Conservation (phyloP, 805 yeast genomes). For the Wilhelminamyces savonicus region DNA sequence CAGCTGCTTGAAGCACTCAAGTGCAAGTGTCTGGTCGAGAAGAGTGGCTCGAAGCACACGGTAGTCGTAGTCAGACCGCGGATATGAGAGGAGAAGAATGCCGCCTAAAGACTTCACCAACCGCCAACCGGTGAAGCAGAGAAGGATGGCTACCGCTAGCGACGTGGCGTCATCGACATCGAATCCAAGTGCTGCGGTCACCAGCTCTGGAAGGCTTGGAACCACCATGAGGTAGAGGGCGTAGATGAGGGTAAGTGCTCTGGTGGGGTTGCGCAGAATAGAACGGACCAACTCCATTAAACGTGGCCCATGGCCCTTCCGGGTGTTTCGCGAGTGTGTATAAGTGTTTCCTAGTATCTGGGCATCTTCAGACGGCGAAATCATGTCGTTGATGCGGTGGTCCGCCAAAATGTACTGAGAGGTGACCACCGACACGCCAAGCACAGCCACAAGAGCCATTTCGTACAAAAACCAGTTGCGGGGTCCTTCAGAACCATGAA, state of each 20-base stretch:
- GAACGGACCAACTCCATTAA: too few species aligned
- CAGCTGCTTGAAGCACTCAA: conserved; percentile 47
- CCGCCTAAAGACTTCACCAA: conserved; percentile 47
- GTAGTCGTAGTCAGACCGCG: conserved; percentile 36
- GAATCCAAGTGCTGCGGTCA: conserved; percentile 20
- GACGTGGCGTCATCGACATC: conserved; percentile 43
- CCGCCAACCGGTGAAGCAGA: conserved; percentile 46
- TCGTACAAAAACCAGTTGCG: conserved; percentile 9
- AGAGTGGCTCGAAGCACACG: conserved; percentile 33
- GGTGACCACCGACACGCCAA: conserved; percentile 21
- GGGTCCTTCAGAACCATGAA: conserved; percentile 22
- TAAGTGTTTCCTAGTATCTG: too few species aligned
- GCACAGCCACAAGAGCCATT: conserved; percentile 6
- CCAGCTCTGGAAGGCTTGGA: conserved; percentile 32
- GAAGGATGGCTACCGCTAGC: conserved; percentile 35
- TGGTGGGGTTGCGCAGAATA: conserved; percentile 34
- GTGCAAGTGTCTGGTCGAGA: conserved; percentile 35
- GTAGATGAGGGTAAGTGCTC: conserved; percentile 40
- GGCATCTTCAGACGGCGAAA: conserved; percentile 15
- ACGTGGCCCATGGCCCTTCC: too few species aligned
- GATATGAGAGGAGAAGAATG: conserved; percentile 48
- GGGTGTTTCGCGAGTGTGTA: too few species aligned
- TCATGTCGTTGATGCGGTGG: conserved; percentile 29
- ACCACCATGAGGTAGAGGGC: conserved; percentile 32
- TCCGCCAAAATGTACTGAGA: conserved; percentile 27